Percentiles rank a stretch among this genome's conserved stretches.
These are phyloP conservation scores for Podaxis mareebaensis DNA, from an alignment of 768 basidiomycete species.

Conservation along the genomic window DNA sequence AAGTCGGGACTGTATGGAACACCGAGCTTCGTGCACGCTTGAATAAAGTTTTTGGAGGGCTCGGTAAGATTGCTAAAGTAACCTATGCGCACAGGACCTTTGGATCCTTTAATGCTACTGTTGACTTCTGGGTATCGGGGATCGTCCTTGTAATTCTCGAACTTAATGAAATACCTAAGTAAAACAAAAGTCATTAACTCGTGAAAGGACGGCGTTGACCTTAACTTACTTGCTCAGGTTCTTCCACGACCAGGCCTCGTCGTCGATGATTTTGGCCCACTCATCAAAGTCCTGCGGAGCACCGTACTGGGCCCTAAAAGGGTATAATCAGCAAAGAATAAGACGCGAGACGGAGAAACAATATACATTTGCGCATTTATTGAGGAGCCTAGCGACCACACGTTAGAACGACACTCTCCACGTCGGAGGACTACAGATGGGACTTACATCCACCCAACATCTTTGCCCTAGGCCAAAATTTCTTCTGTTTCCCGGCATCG, in stretches of 20 bases:
- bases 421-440: neutral
- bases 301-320: slow-evolving; percentile 59
- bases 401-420: neutral
- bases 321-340: neutral
- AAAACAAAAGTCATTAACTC: neutral
- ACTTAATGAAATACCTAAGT: slow-evolving; percentile 62
- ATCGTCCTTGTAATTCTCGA: slow-evolving; percentile 56
- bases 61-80: slow-evolving; percentile 44
- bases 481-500: slow-evolving; percentile 44
- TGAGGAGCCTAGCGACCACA: slow-evolving; percentile 45
- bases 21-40: slow-evolving; percentile 50
- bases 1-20: slow-evolving; percentile 57
- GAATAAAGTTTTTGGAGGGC: slow-evolving; percentile 46
- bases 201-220: neutral
- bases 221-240: slow-evolving; percentile 47
- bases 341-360: neutral
- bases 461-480: slow-evolving; percentile 69
- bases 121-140: slow-evolving; percentile 49
- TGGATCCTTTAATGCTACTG: slow-evolving; percentile 40
- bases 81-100: slow-evolving; percentile 56
- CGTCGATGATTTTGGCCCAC: slow-evolving; percentile 55
- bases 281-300: slow-evolving; percentile 71
- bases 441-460: slow-evolving; percentile 73
- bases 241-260: slow-evolving; percentile 61
- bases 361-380: slow-evolving; percentile 60